These are phyloP conservation scores for Neofusicoccum umdonicola DNA, from an alignment of 2,329 filamentous ascomycete genomes.

Conservation along the genomic window DNA sequence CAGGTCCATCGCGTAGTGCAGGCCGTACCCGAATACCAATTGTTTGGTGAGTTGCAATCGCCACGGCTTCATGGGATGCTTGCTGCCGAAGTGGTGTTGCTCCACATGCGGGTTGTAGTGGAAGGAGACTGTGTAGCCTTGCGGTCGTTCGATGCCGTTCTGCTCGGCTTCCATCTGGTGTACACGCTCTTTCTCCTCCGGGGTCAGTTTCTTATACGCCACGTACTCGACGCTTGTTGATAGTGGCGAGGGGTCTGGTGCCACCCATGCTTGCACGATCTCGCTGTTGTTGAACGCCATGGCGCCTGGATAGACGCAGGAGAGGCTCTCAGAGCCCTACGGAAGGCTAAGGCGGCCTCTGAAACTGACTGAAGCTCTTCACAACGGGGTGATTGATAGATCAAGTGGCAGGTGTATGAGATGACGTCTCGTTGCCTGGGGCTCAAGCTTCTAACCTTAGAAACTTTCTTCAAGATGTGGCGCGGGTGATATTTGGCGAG, in stretches of 20 bases:
- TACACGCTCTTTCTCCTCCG: conserved; percentile 35
- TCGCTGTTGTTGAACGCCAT: conserved; percentile 17
- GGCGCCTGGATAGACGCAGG: not conserved
- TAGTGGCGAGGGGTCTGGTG: conserved; percentile 6
- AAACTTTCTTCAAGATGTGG: not conserved
- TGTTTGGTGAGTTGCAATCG: conserved; percentile 92
- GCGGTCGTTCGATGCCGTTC: conserved; percentile 73
- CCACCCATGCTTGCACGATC: conserved; percentile 17
- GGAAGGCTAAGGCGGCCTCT: not conserved
- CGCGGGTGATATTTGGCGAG: not conserved
- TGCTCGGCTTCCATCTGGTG: conserved; percentile 54
- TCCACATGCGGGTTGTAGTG: conserved; percentile 95
- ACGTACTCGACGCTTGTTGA: conserved; percentile 13
- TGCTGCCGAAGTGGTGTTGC: conserved; percentile 93
- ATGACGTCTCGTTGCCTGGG: not conserved
- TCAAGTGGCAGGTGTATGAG: not conserved
- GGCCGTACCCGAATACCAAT: conserved; percentile 88
- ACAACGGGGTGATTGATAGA: not conserved
- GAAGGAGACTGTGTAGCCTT: conserved; percentile 89
- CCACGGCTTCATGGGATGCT: conserved; percentile 99
- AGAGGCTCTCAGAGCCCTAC: not conserved
- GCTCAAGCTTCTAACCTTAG: not conserved
- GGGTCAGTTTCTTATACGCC: conserved; percentile 10
- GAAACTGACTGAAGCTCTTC: not conserved
- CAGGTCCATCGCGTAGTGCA: conserved; percentile 95